Evolutionary conservation across 345 rosid genomes (phyloP).

Genomic region (Microcos paniculata): DNA sequence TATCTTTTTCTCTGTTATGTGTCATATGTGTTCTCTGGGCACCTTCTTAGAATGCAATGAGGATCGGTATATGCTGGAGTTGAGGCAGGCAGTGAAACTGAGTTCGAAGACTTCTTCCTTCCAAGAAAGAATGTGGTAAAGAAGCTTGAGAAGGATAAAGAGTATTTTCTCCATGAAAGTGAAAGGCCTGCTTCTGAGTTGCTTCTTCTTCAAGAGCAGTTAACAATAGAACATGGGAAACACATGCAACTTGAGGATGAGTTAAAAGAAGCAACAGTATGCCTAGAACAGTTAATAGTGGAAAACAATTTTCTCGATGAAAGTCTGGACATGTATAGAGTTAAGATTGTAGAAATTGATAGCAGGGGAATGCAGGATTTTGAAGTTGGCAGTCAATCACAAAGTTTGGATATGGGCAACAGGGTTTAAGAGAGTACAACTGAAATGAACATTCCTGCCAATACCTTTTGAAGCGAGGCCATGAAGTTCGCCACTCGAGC

Average conservation of each 20-base stretch:
- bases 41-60: slow-evolving; percentile 79
- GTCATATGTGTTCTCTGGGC: slow-evolving; percentile 94
- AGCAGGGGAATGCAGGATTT: slow-evolving; percentile 28
- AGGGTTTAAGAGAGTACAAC: slow-evolving; percentile 21
- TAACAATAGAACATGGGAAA: slow-evolving; percentile 43
- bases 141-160: slow-evolving; percentile 59
- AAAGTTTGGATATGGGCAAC: slow-evolving; percentile 21
- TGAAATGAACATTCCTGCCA: slow-evolving; percentile 26
- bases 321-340: slow-evolving; percentile 37
- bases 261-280: slow-evolving; percentile 36
- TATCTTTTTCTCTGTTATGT: slow-evolving; percentile 77
- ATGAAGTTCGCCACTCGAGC: slow-evolving; percentile 19
- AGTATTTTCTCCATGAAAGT: slow-evolving; percentile 42
- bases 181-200: slow-evolving; percentile 57
- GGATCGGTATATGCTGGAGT: too few relatives aligned
- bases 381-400: slow-evolving; percentile 28
- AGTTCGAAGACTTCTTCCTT: too few relatives aligned
- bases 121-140: too few relatives aligned
- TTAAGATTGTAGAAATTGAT: slow-evolving; percentile 38
- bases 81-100: too few relatives aligned
- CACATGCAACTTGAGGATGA: slow-evolving; percentile 40
- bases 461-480: slow-evolving; percentile 25
- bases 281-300: slow-evolving; percentile 48
- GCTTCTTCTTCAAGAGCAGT: slow-evolving; percentile 47
- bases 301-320: slow-evolving; percentile 47